Evolutionary conservation across 139 green algal genomes (phyloP), one percentile per base, ranked within the genome.

Genomic region (Pleodorina starrii): DNA sequence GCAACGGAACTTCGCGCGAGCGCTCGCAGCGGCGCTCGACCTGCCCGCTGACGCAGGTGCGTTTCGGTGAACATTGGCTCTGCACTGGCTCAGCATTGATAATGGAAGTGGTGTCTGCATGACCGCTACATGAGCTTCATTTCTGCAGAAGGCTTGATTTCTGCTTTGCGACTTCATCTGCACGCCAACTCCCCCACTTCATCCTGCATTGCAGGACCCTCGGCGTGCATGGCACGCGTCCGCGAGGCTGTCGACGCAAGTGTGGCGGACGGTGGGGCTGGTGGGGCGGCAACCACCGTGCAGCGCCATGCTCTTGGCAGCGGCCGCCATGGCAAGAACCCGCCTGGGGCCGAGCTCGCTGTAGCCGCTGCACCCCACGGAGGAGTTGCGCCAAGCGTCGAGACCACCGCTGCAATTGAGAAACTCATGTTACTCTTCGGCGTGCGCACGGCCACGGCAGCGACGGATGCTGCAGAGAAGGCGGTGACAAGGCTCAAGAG

Each of bases 1-100:
- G 89, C 89, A 78, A 29, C 80, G 88, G 35, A 96, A 95, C 86
- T 93, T 94, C 43, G 36, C 81, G 25, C 79, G 89, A 1, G 63
- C 76, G 27, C 80, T 96, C 25, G 81, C 74, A 27, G 50, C 43
- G 10, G n/a, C 91, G 48, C 78, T 96, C 85, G 92, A 91, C 10
- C 87, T 96, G 29, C 43, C 51, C 1, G 17, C 2, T 29, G 86
- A 87, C 63, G 44, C 87, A 36, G 87, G 87, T 87, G 48, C 1
- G 73, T 60, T 73, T 17, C 12, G 17, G 27, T 73, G n/a, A n/a
- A n/a, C n/a, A n/a, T 23, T 66, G 54, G 6, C 5, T 7, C 29
- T 66, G 54, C 54, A 60, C 14, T 60, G 50, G 17, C 17, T 17
- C 14, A 60, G 14, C 50, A 60, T 60, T 60, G 50, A 17, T 60